Conservation (phyloP, 2,329 filamentous ascomycete species). For the Diaporthe nobilis region DNA sequence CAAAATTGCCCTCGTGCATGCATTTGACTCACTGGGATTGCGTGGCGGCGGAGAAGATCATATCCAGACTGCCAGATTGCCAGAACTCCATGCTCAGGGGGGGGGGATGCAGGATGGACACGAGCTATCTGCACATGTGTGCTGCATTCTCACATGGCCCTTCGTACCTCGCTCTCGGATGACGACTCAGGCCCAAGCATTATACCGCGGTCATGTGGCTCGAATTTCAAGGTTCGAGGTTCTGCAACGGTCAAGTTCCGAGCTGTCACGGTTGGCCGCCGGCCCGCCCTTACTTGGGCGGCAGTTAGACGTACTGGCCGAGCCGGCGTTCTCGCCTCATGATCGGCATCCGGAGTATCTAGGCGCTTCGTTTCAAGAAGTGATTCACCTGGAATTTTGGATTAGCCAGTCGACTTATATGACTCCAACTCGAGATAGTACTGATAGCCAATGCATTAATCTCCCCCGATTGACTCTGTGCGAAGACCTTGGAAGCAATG, state of each 20-base stretch:
- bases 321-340: neutral
- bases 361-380: neutral
- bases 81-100: neutral
- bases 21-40: neutral
- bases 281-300: neutral
- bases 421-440: neutral
- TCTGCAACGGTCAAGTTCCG: neutral
- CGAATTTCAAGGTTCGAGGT: neutral
- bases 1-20: neutral
- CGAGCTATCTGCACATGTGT: neutral
- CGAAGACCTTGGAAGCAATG: no score
- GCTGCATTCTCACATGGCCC: neutral
- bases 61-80: neutral
- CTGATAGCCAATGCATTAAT: neutral
- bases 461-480: no score
- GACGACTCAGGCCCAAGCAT: neutral
- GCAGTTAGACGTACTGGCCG: neutral
- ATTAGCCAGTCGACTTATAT: accelerated
- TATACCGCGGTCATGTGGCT: neutral
- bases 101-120: neutral
- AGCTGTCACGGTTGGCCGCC: neutral
- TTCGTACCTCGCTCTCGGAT: neutral
- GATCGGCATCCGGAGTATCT: neutral
- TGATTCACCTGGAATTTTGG: neutral
- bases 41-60: neutral